Evolutionary conservation across 805 yeast species (phyloP), one percentile per base, ranked within the genome.

Genomic region (Wickerhamiella azyma): DNA sequence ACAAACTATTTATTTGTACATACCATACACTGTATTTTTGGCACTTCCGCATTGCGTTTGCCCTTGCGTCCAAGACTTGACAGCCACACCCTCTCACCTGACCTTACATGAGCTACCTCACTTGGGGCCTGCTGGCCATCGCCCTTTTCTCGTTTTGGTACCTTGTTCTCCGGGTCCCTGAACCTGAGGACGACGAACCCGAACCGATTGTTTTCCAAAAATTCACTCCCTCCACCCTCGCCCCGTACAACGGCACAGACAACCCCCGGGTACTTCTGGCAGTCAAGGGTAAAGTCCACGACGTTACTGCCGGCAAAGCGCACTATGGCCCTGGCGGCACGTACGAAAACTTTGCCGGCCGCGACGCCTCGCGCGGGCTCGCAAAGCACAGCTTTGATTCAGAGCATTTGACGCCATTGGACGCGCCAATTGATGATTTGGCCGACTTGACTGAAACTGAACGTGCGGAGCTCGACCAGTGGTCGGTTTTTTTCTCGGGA

Each of bases 261-360:
- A 79, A 82, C 52, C 79, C 79, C 45, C 77, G 76, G 55, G 85
- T 89, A n/a, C 81, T 79, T 57, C 74, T 89, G 51, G 92, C 85
- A 0, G 85, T 89, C n/a, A 76, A 72, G 54, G 94, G 95, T 1
- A 79, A 71, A 21, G 94, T 89, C 2, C 89, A 74, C 57, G 96
- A 89, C 58, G 94, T 85, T 17, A 68, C 84, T 5, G 67, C 69
- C 9, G 94, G 94, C 0, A 75, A 88, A 52, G 74, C 75, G 40
- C 88, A 89, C 60, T 89, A 89, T 62, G 97, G 97, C 0, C 97
- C 97, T 6, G 84, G 89, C 26, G 96, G 96, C 0, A 94, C 96
- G 0, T 89, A 89, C 64, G 78, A 83, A 37, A 85, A 83, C 59
- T 89, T 89, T 69, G 96, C 96, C 0, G 97, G 97, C 1, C 81